Percentiles rank a stretch among this genome's conserved stretches.
Conservation (phyloP, 2,329 filamentous ascomycete species). For the Venturia asperata region DNA sequence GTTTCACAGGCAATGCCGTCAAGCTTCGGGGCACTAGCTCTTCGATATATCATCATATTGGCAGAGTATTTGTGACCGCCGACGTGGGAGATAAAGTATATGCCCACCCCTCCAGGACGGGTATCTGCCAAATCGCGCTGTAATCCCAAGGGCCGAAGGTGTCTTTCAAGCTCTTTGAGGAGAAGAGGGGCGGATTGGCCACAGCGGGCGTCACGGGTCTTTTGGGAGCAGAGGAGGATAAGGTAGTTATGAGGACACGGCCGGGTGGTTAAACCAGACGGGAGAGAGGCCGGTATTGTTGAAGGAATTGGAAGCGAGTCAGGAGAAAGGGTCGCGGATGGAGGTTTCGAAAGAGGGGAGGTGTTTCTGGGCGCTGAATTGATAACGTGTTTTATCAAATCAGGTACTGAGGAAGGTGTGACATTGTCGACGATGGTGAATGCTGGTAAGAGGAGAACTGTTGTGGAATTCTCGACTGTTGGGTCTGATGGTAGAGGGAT, state of each 20-base stretch:
- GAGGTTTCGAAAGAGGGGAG: conserved; percentile 45
- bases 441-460: conserved; percentile 73
- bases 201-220: conserved; percentile 88
- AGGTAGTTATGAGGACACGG: conserved; percentile 76
- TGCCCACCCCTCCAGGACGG: conserved; percentile 81
- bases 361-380: conserved; percentile 66
- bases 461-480: conserved; percentile 61
- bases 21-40: conserved; percentile 32
- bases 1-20: conserved; percentile 22
- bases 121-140: conserved; percentile 84
- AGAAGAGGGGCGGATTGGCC: conserved; percentile 88
- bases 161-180: conserved; percentile 80
- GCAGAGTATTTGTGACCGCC: conserved; percentile 95
- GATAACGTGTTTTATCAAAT: conserved; percentile 64
- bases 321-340: conserved; percentile 5
- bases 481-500: conserved; percentile 68
- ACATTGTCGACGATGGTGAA: conserved; percentile 81
- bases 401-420: conserved; percentile 63
- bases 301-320: background rate
- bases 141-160: conserved; percentile 75
- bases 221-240: conserved; percentile 89
- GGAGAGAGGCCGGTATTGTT: conserved; percentile 25
- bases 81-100: conserved; percentile 95
- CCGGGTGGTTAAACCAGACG: conserved; percentile 46
- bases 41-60: conserved; percentile 87